A percentile compares a stretch with the other conserved stretches of the same genome.
phyloP scores from a whole-genome alignment of 305 asterid species.

The Fraxinus ornus region DNA sequence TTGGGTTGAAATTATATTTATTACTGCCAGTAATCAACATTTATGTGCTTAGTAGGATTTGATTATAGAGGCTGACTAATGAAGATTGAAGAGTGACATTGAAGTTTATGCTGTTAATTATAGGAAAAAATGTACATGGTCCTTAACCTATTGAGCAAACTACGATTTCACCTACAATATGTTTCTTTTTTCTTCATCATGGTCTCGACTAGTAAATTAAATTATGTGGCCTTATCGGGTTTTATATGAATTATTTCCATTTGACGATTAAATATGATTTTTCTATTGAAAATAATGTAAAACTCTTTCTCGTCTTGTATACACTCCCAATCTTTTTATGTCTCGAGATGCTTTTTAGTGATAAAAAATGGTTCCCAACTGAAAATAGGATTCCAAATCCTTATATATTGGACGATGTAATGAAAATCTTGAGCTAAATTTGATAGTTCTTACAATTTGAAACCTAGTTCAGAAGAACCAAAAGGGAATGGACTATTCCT shows the following conservation, averaged over 20 bases:
- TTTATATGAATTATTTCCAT: background rate
- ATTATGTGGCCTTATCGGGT: background rate
- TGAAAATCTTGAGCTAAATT: background rate
- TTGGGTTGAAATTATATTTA: background rate
- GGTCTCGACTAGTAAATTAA: background rate
- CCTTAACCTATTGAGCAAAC: background rate
- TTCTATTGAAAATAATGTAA: background rate
- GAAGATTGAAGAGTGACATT: background rate
- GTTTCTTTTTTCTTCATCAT: too few relatives aligned
- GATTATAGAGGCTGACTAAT: background rate
- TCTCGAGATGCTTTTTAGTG: background rate
- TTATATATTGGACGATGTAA: too few relatives aligned
- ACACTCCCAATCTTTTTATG: background rate
- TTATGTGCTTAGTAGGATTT: background rate
- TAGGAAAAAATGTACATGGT: background rate
- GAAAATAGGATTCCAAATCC: background rate
- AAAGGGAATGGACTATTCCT: background rate
- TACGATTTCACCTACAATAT: background rate
- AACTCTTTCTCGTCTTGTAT: background rate
- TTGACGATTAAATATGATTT: background rate
- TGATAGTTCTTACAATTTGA: background rate
- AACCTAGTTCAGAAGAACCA: background rate
- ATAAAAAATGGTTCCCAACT: background rate
- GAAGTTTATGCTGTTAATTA: background rate
- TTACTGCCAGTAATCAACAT: background rate